A percentile compares a stretch with the other conserved stretches of the same genome.
These are phyloP conservation scores for Angomonas desouzai DNA, from an alignment of 208 protist species.

Conservation along the genomic window DNA sequence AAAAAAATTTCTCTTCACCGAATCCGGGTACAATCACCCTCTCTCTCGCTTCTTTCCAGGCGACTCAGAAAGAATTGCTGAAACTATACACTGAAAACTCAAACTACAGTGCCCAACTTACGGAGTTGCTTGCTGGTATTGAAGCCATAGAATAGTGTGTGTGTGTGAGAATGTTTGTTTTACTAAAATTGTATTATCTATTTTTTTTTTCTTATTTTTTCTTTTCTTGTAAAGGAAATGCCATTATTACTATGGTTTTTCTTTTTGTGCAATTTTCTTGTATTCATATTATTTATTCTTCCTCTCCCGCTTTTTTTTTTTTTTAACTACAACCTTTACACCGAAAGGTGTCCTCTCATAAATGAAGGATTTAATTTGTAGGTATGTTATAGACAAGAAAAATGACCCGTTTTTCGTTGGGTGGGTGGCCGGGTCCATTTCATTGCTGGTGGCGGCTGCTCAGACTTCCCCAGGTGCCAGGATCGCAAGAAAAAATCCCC, in stretches of 20 bases:
- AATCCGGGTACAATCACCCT: not conserved
- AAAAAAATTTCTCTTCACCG: not conserved
- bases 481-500: slow-evolving; percentile 3
- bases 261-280: slow-evolving; percentile 11
- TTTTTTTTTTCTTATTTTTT: too few relatives aligned
- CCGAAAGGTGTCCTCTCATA: not conserved
- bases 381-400: slow-evolving; percentile 29
- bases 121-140: not conserved
- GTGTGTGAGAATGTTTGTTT: not conserved
- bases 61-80: slow-evolving; percentile 5
- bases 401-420: slow-evolving; percentile 24
- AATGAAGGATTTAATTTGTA: slow-evolving; percentile 21
- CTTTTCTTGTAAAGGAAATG: too few relatives aligned
- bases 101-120: not conserved
- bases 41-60: not conserved
- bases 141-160: not conserved
- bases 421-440: slow-evolving; percentile 31
- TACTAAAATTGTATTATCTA: too few relatives aligned
- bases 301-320: slow-evolving; percentile 7
- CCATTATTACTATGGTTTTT: not conserved
- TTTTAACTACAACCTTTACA: not conserved
- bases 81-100: slow-evolving; percentile 4
- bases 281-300: slow-evolving; percentile 14
- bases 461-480: slow-evolving; percentile 18
- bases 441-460: slow-evolving; percentile 21